These are phyloP conservation scores for Encephalitozoon intestinalis DNA, from an alignment of 371 early-diverging fungal genomes.

Conservation along the genomic window DNA sequence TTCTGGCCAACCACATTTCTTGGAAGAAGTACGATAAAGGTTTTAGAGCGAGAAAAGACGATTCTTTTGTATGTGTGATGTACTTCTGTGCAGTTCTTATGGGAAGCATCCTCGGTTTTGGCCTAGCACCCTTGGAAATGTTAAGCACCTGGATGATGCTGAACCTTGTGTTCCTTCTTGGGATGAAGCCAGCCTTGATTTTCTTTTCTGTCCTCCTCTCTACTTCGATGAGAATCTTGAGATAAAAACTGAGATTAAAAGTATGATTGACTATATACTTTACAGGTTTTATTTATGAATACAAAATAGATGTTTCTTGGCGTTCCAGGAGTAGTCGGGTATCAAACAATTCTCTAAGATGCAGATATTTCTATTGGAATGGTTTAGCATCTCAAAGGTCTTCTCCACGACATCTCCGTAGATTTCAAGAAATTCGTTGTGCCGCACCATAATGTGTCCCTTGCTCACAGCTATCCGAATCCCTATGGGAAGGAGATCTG, in stretches of 20 bases:
- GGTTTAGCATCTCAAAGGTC: neutral
- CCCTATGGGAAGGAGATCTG: neutral
- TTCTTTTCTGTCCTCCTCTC: neutral
- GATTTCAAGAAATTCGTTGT: neutral
- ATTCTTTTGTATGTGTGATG: neutral
- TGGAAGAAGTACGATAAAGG: neutral
- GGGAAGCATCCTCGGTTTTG: neutral
- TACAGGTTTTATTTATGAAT: constrained; percentile 11
- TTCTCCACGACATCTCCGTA: neutral
- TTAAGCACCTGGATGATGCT: neutral
- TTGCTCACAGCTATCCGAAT: constrained; percentile 11
- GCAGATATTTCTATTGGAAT: neutral
- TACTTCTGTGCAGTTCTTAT: neutral
- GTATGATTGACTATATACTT: neutral
- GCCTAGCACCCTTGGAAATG: neutral
- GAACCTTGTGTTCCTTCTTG: neutral
- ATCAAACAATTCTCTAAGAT: neutral
- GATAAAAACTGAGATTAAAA: neutral
- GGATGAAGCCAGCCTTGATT: neutral
- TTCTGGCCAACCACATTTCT: neutral
- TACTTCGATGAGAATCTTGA: neutral
- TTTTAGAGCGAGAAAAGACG: neutral
- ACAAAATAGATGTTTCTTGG: neutral
- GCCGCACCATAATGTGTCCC: neutral
- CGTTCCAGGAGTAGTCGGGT: neutral